These are phyloP conservation scores for Harringtonia lauricola DNA, from an alignment of 2,329 filamentous ascomycete species.

Conservation along the genomic window DNA sequence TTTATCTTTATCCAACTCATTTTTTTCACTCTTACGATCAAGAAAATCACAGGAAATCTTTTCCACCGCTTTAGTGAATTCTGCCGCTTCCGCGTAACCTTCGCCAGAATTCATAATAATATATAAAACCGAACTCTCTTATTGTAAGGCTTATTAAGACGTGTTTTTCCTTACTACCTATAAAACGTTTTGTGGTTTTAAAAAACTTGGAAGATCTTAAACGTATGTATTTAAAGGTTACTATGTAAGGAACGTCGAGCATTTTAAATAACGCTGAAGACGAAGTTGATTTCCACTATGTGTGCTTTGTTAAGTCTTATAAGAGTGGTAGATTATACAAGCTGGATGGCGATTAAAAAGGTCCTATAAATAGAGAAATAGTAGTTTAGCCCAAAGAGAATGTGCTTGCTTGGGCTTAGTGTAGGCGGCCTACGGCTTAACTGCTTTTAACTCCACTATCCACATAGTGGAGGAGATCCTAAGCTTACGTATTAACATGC, in stretches of 20 bases:
- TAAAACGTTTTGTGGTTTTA: slow-evolving; percentile 45
- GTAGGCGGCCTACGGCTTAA: slow-evolving; percentile 22
- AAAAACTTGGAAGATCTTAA: slow-evolving; percentile 56
- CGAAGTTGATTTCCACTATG: slow-evolving; percentile 58
- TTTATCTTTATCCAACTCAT: no score
- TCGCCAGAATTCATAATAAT: no score
- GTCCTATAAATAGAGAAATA: slow-evolving; percentile 43
- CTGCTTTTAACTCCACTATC: slow-evolving; percentile 19
- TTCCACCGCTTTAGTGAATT: no score
- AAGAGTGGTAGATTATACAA: slow-evolving; percentile 50
- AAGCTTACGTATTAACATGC: slow-evolving; percentile 18
- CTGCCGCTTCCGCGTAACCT: no score
- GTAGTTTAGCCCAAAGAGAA: slow-evolving; percentile 26
- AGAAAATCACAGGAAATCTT: no score
- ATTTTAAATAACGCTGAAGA: slow-evolving; percentile 49
- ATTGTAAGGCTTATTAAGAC: slow-evolving; percentile 45
- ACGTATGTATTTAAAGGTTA: slow-evolving; percentile 50
- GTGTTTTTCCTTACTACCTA: slow-evolving; percentile 44
- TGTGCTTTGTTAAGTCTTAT: slow-evolving; percentile 53
- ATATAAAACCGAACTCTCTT: slow-evolving; percentile 1
- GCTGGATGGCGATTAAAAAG: slow-evolving; percentile 57
- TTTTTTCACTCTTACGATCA: no score
- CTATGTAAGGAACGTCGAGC: slow-evolving; percentile 47
- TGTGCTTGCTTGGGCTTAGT: slow-evolving; percentile 35
- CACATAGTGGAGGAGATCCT: slow-evolving; percentile 27